A percentile compares a stretch with the other conserved stretches of the same genome.
phyloP scores from a whole-genome alignment of 2,329 filamentous ascomycete genomes.

The Chaetomium olivaceum region DNA sequence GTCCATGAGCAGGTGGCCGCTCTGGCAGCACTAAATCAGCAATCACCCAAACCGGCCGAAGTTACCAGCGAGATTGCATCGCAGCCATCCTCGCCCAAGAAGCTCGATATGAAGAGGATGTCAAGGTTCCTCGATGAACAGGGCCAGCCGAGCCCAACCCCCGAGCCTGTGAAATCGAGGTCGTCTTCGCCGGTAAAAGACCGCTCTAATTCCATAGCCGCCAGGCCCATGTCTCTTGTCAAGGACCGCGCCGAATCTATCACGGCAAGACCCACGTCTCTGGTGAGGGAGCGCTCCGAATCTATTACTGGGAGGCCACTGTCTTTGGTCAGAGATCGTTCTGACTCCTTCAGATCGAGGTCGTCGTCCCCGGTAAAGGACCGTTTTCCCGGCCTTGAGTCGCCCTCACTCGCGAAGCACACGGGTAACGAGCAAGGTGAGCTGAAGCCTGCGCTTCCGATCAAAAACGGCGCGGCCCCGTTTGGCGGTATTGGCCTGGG shows the following conservation, averaged over 20 bases:
- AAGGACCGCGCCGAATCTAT: slow-evolving; percentile 33
- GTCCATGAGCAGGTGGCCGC: slow-evolving; percentile 39
- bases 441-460: slow-evolving; percentile 41
- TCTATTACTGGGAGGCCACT: slow-evolving; percentile 31
- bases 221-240: slow-evolving; percentile 27
- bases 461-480: slow-evolving; percentile 39
- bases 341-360: slow-evolving; percentile 35
- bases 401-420: slow-evolving; percentile 34
- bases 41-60: slow-evolving; percentile 31
- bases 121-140: slow-evolving; percentile 58
- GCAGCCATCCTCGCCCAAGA: slow-evolving; percentile 56
- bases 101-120: slow-evolving; percentile 60
- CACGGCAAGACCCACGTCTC: slow-evolving; percentile 36
- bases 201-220: slow-evolving; percentile 29
- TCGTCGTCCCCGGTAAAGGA: slow-evolving; percentile 41
- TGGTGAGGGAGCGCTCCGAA: slow-evolving; percentile 35
- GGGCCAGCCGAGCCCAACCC: slow-evolving; percentile 33
- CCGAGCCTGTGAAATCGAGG: slow-evolving; percentile 35
- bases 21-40: slow-evolving; percentile 33
- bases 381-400: slow-evolving; percentile 33
- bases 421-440: slow-evolving; percentile 32
- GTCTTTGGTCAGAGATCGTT: slow-evolving; percentile 14
- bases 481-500: slow-evolving; percentile 36
- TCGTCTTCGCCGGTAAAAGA: slow-evolving; percentile 38
- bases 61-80: slow-evolving; percentile 36